These are phyloP conservation scores for Neurospora sp. DNA, from an alignment of 495 filamentous ascomycete species.

Conservation along the genomic window DNA sequence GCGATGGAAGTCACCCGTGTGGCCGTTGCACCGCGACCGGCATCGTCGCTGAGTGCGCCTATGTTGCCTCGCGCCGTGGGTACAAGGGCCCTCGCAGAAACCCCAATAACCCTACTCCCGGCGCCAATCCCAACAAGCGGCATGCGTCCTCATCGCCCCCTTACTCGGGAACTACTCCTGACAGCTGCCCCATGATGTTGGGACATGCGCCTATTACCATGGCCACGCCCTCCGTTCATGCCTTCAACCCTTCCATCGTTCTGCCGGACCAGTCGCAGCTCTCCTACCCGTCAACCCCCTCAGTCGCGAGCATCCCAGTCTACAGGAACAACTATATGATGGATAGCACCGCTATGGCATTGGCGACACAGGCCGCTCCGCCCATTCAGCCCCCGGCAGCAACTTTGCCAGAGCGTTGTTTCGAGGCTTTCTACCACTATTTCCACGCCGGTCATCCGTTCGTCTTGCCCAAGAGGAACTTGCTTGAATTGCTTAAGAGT, in stretches of 20 bases:
- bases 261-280: constrained; percentile 30
- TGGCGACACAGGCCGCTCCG: constrained; percentile 3
- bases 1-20: constrained; percentile 37
- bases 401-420: constrained; percentile 37
- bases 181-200: constrained; percentile 38
- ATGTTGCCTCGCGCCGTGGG: constrained; percentile 41
- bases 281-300: constrained; percentile 24
- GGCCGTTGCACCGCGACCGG: constrained; percentile 32
- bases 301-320: constrained; percentile 22
- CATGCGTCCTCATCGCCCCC: constrained; percentile 39
- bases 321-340: constrained; percentile 28
- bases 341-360: constrained; percentile 14
- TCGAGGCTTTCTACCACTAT: constrained; percentile 49
- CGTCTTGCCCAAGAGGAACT: constrained; percentile 39
- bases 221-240: constrained; percentile 17
- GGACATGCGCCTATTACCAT: constrained; percentile 24
- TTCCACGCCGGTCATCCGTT: constrained; percentile 67
- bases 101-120: constrained; percentile 16
- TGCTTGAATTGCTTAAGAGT: constrained; percentile 36
- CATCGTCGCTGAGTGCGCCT: constrained; percentile 30
- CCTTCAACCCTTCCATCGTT: constrained; percentile 29
- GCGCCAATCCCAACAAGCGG: constrained; percentile 38
- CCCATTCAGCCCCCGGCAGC: constrained; percentile 20
- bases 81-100: constrained; percentile 39
- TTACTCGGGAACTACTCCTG: constrained; percentile 17